These are phyloP conservation scores for Quercus parvula DNA, from an alignment of 306 rosid species.

Conservation along the genomic window DNA sequence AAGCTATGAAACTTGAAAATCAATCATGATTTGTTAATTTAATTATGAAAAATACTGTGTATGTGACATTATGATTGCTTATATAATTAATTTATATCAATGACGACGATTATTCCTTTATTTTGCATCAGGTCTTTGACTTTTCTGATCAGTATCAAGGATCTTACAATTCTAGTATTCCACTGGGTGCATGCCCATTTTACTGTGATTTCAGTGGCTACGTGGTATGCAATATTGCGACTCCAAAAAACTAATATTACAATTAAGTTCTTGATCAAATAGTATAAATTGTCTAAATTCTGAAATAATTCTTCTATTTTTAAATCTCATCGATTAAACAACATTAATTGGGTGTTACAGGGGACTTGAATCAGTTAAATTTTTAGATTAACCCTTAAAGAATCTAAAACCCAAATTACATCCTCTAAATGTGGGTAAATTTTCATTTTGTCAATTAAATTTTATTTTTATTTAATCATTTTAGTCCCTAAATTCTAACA, in stretches of 20 bases:
- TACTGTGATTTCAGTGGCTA: conserved; percentile 43
- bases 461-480: no score
- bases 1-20: no score
- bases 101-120: not conserved
- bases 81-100: no score
- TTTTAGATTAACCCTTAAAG: not conserved
- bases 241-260: not conserved
- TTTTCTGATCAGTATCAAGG: conserved; percentile 49
- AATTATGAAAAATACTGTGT: no score
- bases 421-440: no score
- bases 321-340: not conserved
- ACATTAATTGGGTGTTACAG: no score
- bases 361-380: not conserved
- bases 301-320: not conserved
- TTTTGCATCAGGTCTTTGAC: conserved; percentile 33
- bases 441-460: no score
- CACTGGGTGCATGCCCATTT: conserved; percentile 38
- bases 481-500: no score
- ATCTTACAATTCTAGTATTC: conserved; percentile 29
- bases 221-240: conserved; percentile 20
- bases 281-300: not conserved
- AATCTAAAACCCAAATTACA: not conserved
- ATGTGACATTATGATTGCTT: no score
- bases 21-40: not conserved
- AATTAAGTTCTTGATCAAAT: not conserved